Evolutionary conservation across 169 alveolate species (phyloP), one percentile per base, ranked within the genome.

Genomic region (Theileria annulata): DNA sequence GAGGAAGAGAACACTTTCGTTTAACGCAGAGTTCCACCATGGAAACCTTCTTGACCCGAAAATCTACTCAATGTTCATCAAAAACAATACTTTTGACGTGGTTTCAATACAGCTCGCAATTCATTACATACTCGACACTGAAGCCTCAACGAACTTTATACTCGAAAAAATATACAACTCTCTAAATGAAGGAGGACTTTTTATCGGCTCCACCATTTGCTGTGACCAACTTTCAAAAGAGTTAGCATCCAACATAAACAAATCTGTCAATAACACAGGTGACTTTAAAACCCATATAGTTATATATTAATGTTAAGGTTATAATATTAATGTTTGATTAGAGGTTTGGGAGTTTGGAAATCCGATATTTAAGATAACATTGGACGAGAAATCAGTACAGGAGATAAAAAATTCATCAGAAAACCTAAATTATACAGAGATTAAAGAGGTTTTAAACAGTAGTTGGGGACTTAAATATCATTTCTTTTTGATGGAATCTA

Each of bases 101-200:
- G 96, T 95, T 21, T 87, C 97, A 59, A 94, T 96, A 48, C 96
- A 96, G 83, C 95, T 96, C 75, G 95, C 98, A 27, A 85, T 96
- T 84, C 99, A 96, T 86, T 96, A 96, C 75, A 92, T 94, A 72
- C 92, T 94, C 48, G 93, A 93, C 69, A 92, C 87, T 71, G 98
- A 95, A 80, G 90, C 87, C 74, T 87, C 92, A 60, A 87, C 96
- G 25, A 85, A 92, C 63, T 91, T 94, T 54, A 92, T 96, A 79
- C 87, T 96, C 80, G 69, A 77, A 27, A 92, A 95, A 79, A 93
- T 92, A 13, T 80, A 94, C 62, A 49, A 66, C 15, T 78, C 92
- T 64, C 77, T 95, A 73, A 91, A 89, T 25, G 92, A 91, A 6
- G 96, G 96, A n/a, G 97, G 98, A 15, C 88, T 87, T 62, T 95